phyloP scores from a whole-genome alignment of 495 filamentous ascomycete species.

The Neurospora cerealis region DNA sequence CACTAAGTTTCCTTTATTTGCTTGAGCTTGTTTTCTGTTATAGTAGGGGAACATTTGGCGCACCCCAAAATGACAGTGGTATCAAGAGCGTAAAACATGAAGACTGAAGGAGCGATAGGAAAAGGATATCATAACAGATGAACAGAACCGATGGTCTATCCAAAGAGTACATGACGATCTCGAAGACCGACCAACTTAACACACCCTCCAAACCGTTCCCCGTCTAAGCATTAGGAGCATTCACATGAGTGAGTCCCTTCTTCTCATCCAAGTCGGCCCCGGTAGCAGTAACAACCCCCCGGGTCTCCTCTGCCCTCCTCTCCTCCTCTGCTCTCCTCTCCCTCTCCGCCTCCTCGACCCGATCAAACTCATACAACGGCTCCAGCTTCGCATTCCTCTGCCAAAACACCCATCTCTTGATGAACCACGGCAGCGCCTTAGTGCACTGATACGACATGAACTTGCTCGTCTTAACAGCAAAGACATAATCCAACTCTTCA shows the following conservation, averaged over 20 bases:
- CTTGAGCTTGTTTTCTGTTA: not conserved
- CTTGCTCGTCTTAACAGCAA: conserved; percentile 55
- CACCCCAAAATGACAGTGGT: not conserved
- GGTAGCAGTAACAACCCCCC: not conserved
- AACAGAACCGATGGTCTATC: not conserved
- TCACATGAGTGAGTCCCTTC: not conserved
- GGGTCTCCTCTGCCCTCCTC: not conserved
- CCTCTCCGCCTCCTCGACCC: not conserved
- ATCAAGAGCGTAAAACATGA: not conserved
- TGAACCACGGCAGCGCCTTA: conserved; percentile 56
- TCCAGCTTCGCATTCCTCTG: conserved; percentile 42
- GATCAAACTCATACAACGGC: conserved; percentile 53
- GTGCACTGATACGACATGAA: conserved; percentile 56
- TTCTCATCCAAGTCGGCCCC: not conserved
- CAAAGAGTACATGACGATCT: not conserved
- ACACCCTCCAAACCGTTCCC: not conserved
- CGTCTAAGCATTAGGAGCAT: not conserved
- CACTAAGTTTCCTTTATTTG: not conserved
- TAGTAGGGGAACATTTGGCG: not conserved
- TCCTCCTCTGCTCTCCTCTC: not conserved
- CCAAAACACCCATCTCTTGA: conserved; percentile 56
- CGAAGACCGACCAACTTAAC: not conserved
- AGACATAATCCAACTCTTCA: conserved; percentile 81
- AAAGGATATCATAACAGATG: not conserved
- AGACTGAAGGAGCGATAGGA: not conserved